A percentile compares a stretch with the other conserved stretches of the same genome.
These are phyloP conservation scores for Morella rubra DNA, from an alignment of 306 rosid genomes.

Conservation along the genomic window DNA sequence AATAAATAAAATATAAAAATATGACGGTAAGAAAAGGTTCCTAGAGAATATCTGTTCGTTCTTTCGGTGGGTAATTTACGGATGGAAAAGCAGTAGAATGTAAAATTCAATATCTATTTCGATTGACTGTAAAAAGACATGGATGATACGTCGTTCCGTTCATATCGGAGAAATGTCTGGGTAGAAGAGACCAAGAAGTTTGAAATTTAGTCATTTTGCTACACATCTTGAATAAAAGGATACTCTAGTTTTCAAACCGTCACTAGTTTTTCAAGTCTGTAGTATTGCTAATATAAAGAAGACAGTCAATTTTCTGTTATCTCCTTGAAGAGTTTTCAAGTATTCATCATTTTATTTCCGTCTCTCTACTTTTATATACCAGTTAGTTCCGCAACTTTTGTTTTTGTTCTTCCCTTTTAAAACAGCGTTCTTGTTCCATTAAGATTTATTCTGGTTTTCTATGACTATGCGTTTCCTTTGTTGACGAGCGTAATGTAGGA, in stretches of 20 bases:
- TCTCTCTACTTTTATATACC: background rate
- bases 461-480: background rate
- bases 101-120: background rate
- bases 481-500: background rate
- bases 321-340: background rate
- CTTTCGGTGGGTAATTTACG: background rate
- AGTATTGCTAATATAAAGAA: background rate
- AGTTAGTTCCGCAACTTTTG: too few relatives aligned
- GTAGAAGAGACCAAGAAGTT: background rate
- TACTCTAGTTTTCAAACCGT: background rate
- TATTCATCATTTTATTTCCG: background rate
- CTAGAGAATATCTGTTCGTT: background rate
- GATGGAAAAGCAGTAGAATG: background rate
- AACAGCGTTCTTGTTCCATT: background rate
- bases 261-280: background rate
- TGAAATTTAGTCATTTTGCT: too few relatives aligned
- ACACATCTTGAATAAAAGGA: too few relatives aligned
- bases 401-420: background rate
- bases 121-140: background rate
- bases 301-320: background rate
- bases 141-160: background rate
- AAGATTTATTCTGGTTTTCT: background rate
- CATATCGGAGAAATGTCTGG: background rate
- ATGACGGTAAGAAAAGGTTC: too few relatives aligned
- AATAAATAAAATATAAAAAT: background rate